phyloP scores from a whole-genome alignment of 78 protist species.

The slime mould (Dictyostelium discoideum) region DNA sequence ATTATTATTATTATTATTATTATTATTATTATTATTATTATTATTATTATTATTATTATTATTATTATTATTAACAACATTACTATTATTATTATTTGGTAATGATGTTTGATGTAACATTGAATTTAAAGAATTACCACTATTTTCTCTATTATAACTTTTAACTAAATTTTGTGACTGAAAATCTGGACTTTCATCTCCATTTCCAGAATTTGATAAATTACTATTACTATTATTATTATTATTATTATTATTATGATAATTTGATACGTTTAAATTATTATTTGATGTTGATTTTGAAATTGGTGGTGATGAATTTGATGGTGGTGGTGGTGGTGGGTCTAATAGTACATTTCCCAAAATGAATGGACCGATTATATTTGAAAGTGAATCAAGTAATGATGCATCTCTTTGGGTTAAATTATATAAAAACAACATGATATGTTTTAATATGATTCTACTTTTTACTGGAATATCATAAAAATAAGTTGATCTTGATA shows the following conservation, averaged over 20 bases:
- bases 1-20: neutral
- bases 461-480: conserved; percentile 54
- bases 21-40: neutral
- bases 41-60: neutral
- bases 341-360: conserved; percentile 38
- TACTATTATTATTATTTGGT: neutral
- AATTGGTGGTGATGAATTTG: neutral
- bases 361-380: conserved; percentile 64
- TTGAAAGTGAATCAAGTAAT: conserved; percentile 40
- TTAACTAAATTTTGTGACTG: neutral
- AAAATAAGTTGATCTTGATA: conserved; percentile 21
- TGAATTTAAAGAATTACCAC: conserved; percentile 1
- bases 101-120: neutral
- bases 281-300: neutral
- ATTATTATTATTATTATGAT: neutral
- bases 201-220: neutral
- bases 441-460: conserved; percentile 57
- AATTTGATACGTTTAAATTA: neutral
- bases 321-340: neutral
- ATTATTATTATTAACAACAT: no score
- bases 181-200: conserved; percentile 18
- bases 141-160: neutral
- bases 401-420: conserved; percentile 4
- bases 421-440: conserved; percentile 43
- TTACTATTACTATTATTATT: neutral